Base-by-base conservation (phyloP, 768 basidiomycete species). In the Tulasnella sp. region DNA sequence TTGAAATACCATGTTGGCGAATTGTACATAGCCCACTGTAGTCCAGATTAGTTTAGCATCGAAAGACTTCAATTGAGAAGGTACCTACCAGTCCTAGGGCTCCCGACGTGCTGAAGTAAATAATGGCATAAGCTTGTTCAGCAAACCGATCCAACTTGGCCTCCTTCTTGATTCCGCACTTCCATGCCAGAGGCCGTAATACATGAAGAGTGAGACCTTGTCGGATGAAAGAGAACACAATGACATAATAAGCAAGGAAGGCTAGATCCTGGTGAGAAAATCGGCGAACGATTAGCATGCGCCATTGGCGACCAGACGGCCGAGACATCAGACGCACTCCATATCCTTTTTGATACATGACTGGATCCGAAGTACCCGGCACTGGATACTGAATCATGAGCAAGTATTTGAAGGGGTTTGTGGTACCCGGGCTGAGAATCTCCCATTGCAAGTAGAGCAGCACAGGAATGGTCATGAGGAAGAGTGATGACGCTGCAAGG, bases 161-260 rank as follows among this genome's bases (percentile, higher is more conserved):
- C 72, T 81, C 79, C 74, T 84, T 87, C 77, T 82, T 85, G 65
- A 99, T 85, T 1, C 94, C 90, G 71, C 90, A 88, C 73, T 84
- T 83, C 39, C 82, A 84, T 0, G 90, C 95, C 41, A 94, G 75
- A 1, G 90, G 91, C 29, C 82, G 81, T 59, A 88, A 87, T 12
- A 93, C 40, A 71, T 85, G 86, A 77, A 90, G 75, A 19, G 89
- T 86, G 78, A 94, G 78, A 59, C 83, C 77, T 80, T 98, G 94
- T 36, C 96, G 88, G 52, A 95, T 75, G 78, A 94, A 91, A 1
- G 94, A 95, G 82, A 90, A 98, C 76, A 96, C 88, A 66, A 98
- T 82, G 79, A 98, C 83, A 77, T 95, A 83, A 80, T 92, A 95
- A 2, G 84, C 84, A 62, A 98, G 76, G 81, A 99, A 99, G 17